Evolutionary conservation across 371 early-diverging fungal species (phyloP), one percentile per base, ranked within the genome.

Genomic region (Choanephora cucurbitarum): DNA sequence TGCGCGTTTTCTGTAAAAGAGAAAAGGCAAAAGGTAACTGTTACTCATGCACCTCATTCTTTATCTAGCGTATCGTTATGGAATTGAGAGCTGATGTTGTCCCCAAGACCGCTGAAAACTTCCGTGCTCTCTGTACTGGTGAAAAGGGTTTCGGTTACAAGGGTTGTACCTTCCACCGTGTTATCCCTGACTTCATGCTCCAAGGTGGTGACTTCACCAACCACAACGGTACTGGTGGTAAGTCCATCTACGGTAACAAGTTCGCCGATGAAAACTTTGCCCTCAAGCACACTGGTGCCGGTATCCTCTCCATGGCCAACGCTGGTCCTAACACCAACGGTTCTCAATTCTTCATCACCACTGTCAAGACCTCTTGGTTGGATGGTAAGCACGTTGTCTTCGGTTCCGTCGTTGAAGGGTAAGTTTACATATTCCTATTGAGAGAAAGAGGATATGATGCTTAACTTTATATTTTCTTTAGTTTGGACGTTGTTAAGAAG

Each of bases 341-440:
- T 58, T 94, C 94, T 62, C 99, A 99, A 82, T 99, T 99, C 90
- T 99, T 98, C 84, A 93, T 97, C 77, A 92, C 93, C 77, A 91
- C 93, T 15, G 87, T 77, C 57, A 67, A 72, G 72, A 84, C 89
- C 43, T 52, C 85, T 24, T 97, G 98, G 98, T 89, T 99, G 64
- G 97, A 99, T 80, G 94, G 94, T 65, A 96, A 95, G 85, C 99
- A 99, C 87, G 96, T 96, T 58, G 99, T 99, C 39, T 99, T 99
- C 75, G 99, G 99, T 52, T 42, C 72, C 40, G 99, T 99, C 22
- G 69, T 79, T 50, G 85, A 91, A 64, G 95, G 79, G 90, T 51
- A 81, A 82, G 73, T 54, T 28, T n/a, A 39, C 2, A n/a, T 17
- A 13, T 7, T 34, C 17, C 19, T 42, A n/a, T n/a, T n/a, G n/a